Conservation (phyloP, 1,139 yeast genomes). For the Kodamaea suecica region DNA sequence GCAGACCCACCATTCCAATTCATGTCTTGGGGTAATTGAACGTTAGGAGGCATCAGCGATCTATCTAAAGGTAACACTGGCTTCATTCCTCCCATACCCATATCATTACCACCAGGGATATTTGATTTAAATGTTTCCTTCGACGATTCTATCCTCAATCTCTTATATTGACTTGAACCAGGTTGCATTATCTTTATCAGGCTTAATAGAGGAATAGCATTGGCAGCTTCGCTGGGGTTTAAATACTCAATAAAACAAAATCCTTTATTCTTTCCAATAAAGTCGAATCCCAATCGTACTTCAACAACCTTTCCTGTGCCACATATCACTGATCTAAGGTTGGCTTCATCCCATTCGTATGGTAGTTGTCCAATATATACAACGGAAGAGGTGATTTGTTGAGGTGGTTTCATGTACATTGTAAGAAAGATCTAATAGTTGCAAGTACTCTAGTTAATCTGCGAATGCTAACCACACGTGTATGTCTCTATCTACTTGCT, state of each 20-base stretch:
- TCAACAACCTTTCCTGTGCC: constrained; percentile 64
- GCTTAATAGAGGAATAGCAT: constrained; percentile 42
- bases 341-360: constrained; percentile 60
- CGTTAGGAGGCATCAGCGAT: constrained; percentile 49
- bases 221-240: constrained; percentile 49
- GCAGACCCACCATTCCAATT: constrained; percentile 33
- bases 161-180: constrained; percentile 35
- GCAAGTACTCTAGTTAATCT: too few species aligned
- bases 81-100: constrained; percentile 27
- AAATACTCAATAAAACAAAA: constrained; percentile 61
- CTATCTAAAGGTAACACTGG: constrained; percentile 42
- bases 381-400: constrained; percentile 26
- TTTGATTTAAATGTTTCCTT: constrained; percentile 53
- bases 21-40: constrained; percentile 52
- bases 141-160: constrained; percentile 54
- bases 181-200: constrained; percentile 39
- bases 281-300: constrained; percentile 60
- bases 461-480: too few species aligned
- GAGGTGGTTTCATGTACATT: neutral
- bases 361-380: constrained; percentile 63
- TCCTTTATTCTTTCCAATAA: constrained; percentile 62
- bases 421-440: neutral
- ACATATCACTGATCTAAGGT: constrained; percentile 55
- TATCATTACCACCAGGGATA: neutral
- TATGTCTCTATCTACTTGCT: too few species aligned